phyloP scores from a whole-genome alignment of 176 grass and related monocot genomes.

The Oryza glumipatula region DNA sequence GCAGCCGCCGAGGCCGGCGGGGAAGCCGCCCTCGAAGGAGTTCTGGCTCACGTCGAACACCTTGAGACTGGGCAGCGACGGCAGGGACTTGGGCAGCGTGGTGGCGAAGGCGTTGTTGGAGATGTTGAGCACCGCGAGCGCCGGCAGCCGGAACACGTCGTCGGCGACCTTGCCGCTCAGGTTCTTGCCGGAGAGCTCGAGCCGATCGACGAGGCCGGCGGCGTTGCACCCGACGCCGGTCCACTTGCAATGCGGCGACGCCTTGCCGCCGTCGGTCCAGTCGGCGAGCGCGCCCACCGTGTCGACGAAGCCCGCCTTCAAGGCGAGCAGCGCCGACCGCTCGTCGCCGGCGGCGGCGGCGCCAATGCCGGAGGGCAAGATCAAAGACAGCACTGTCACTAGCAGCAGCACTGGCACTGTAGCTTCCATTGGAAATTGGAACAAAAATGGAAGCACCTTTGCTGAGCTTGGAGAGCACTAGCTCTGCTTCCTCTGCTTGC shows the following conservation, averaged over 20 bases:
- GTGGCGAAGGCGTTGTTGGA: slow-evolving; percentile 75
- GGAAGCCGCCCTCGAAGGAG: slow-evolving; percentile 73
- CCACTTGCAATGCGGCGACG: slow-evolving; percentile 73
- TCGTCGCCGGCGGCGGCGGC: slow-evolving; percentile 44
- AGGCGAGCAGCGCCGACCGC: slow-evolving; percentile 57
- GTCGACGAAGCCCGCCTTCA: slow-evolving; percentile 72
- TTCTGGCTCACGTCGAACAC: slow-evolving; percentile 86
- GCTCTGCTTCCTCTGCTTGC: slow-evolving; percentile 23
- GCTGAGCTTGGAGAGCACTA: slow-evolving; percentile 25
- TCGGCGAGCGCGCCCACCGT: slow-evolving; percentile 51
- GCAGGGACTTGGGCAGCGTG: slow-evolving; percentile 63
- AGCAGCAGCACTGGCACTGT: slow-evolving; percentile 29
- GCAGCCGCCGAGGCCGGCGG: slow-evolving; percentile 71
- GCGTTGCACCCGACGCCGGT: slow-evolving; percentile 66
- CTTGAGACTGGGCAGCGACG: slow-evolving; percentile 52
- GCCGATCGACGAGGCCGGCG: slow-evolving; percentile 47
- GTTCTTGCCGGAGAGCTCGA: slow-evolving; percentile 76
- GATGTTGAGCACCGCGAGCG: slow-evolving; percentile 73
- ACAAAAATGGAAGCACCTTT: slow-evolving; percentile 16
- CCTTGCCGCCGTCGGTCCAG: slow-evolving; percentile 48
- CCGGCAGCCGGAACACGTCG: slow-evolving; percentile 56
- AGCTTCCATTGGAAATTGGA: slow-evolving; percentile 37
- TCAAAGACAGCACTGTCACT: slow-evolving; percentile 14
- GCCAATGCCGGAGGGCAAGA: slow-evolving; percentile 5
- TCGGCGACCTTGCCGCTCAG: slow-evolving; percentile 69